phyloP scores from a whole-genome alignment of 176 grass and related monocot genomes.

The Phyllostachys edulis region DNA sequence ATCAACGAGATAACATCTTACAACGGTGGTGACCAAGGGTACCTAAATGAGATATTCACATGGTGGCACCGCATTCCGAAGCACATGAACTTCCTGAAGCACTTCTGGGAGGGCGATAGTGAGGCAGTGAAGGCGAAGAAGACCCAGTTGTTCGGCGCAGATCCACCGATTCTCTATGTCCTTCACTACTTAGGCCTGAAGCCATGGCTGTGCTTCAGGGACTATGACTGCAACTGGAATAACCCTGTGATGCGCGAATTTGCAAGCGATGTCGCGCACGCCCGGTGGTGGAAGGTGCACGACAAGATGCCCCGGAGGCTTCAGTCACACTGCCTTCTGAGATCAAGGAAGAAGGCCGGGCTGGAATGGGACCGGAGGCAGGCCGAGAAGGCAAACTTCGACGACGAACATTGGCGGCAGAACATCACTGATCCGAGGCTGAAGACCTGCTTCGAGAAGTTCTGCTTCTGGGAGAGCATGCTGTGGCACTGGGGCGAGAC shows the following conservation, averaged over 20 bases:
- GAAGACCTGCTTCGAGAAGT: constrained; percentile 71
- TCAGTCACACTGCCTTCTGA: constrained; percentile 64
- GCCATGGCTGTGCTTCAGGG: constrained; percentile 90
- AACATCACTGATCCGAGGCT: constrained; percentile 73
- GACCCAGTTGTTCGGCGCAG: constrained; percentile 62
- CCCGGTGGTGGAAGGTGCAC: constrained; percentile 80
- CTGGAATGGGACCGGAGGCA: constrained; percentile 80
- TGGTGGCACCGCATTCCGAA: constrained; percentile 91
- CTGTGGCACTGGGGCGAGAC: constrained; percentile 81
- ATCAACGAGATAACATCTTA: constrained; percentile 88
- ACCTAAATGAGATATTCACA: constrained; percentile 95
- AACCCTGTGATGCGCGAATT: constrained; percentile 46
- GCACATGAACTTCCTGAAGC: constrained; percentile 97
- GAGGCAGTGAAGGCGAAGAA: constrained; percentile 64
- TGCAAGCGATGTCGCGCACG: constrained; percentile 76
- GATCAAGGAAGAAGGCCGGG: constrained; percentile 69
- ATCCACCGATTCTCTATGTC: constrained; percentile 68
- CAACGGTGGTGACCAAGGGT: constrained; percentile 91
- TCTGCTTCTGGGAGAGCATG: constrained; percentile 94
- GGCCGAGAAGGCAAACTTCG: constrained; percentile 62
- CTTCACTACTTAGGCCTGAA: constrained; percentile 85
- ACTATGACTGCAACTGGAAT: constrained; percentile 99
- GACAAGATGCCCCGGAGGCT: constrained; percentile 66
- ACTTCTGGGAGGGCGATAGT: constrained; percentile 88
- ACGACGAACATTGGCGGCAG: constrained; percentile 70